Evolutionary conservation across 805 yeast species (phyloP), one percentile per base, ranked within the genome.

Genomic region (Blastobotrys muscicola): DNA sequence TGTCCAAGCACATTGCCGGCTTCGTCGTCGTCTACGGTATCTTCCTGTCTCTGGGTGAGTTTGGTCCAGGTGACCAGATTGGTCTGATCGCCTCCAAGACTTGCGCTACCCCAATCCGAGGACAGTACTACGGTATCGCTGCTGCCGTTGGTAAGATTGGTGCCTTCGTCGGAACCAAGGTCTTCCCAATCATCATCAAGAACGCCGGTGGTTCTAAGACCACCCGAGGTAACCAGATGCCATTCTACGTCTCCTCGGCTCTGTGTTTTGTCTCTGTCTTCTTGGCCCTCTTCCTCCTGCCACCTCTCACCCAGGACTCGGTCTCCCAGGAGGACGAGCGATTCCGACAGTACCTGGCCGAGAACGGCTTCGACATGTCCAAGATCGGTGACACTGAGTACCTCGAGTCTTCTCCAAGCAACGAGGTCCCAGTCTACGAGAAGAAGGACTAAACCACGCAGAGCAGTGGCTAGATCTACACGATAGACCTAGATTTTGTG

Each of bases 101-200:
- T 5, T 74, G 80, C 38, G 82, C 95, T 37, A 80, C 95, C 8
- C 80, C 95, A 15, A 74, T 87, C 45, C 80, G 97, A 68, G 97
- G 96, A 46, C 83, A 83, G 55, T 85, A 82, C 65, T 89, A 89
- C 59, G 92, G 92, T 55, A 71, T 86, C 53, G 90, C 94, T 36
- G 95, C 97, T 45, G 95, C 95, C 20, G 54, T 80, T 43, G 97
- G 95, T 57, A 89, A 89, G 63, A 69, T 85, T 47, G 97, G 97
- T 59, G 97, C 95, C 1, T 87, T 89, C 59, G 83, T 80, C 29
- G 96, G 96, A 44, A 80, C 92, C 38, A 86, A 80, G 58, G 81
- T 82, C 29, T 90, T 90, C 75, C 95, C 96, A 36, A 74, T 78
- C 39, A 81, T 89, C 56, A 78, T 80, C 50, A 68, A 62, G 42